Evolutionary conservation across 2,329 filamentous ascomycete species (phyloP).

Genomic region (Ceratocystis alfenasii): DNA sequence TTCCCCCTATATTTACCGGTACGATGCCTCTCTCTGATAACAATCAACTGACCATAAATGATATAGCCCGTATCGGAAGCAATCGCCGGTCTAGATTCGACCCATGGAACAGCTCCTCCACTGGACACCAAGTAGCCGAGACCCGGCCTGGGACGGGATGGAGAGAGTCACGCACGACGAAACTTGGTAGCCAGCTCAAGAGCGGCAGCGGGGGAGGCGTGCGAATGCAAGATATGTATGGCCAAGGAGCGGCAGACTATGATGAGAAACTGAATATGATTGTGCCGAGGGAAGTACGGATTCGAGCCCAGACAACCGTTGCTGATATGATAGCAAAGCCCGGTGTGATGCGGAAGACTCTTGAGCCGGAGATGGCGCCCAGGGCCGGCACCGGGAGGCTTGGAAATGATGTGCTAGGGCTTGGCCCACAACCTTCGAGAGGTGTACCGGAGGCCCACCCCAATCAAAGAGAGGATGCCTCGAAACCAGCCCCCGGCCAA

Average conservation of each 20-base stretch:
- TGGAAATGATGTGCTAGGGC: background rate
- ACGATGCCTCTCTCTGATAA: conserved; percentile 11
- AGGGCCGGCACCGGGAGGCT: background rate
- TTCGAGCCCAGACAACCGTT: conserved; percentile 36
- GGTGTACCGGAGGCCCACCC: background rate
- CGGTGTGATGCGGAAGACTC: conserved; percentile 15
- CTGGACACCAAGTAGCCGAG: conserved; percentile 69
- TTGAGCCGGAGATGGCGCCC: background rate
- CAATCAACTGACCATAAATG: conserved; percentile 15
- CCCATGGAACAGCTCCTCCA: conserved; percentile 60
- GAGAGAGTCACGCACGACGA: conserved; percentile 56
- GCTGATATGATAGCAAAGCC: conserved; percentile 39
- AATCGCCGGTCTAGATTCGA: conserved; percentile 43
- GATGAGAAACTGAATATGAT: conserved; percentile 36
- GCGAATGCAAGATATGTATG: conserved; percentile 52
- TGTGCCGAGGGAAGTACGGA: conserved; percentile 34
- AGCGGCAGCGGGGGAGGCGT: conserved; percentile 45
- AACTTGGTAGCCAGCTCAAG: conserved; percentile 58
- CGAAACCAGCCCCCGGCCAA: background rate
- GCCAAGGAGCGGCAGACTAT: conserved; percentile 48
- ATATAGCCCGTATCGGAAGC: conserved; percentile 30
- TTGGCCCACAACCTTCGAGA: background rate
- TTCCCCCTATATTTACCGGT: background rate
- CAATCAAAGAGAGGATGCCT: background rate
- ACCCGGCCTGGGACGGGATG: conserved; percentile 52